Base-by-base conservation (phyloP, 2,329 filamentous ascomycete genomes). In the Diaporthe citrichinensis region DNA sequence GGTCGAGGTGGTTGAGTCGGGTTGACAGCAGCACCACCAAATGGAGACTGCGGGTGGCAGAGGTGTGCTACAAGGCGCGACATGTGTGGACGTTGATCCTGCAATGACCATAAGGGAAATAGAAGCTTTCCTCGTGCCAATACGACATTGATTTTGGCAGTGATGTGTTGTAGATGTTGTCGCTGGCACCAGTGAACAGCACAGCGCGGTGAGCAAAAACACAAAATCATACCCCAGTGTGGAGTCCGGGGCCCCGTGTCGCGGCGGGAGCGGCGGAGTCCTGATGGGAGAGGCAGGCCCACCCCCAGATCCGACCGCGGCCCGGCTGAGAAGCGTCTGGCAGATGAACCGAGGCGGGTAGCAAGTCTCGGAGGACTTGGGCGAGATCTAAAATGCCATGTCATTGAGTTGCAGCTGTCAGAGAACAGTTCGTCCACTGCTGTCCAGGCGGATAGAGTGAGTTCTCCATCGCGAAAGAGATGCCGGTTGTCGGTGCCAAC, bases 211-310 rank as follows among this genome's bases (percentile, higher is more conserved):
- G 62, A 36, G 62, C 46, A 39, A n/a, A 53, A 62, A n/a, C 34
- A 51, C 25, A 25, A 55, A 31, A 25, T 44, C 14, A 25, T 53
- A 55, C 65, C 65, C 53, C 71, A 53, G 53, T 73, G 71, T 61
- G 58, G 58, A 49, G 58, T 65, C 71, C n/a, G 46, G 71, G 71
- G 71, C 58, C 58, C 71, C 71, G 71, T 59, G 44, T 62, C 57
- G 41, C 28, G 28, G 51, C 34, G 51, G 67, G 36, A 55, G 46
- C 51, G 36, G 71, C 71, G 57, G 57, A 72, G 71, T 41, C 53
- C 23, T 8, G 69, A 61, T 51, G 28, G 41, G 36, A 72, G 41
- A 39, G 23, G 41, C 41, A 31, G 61, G 61, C 71, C 51, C 39
- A 61, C 55, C 49, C 58, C 65, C 46, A 69, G 65, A 28, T 73